Conservation (phyloP, 208 protist species). For the Balamuthia mandrillaris region DNA sequence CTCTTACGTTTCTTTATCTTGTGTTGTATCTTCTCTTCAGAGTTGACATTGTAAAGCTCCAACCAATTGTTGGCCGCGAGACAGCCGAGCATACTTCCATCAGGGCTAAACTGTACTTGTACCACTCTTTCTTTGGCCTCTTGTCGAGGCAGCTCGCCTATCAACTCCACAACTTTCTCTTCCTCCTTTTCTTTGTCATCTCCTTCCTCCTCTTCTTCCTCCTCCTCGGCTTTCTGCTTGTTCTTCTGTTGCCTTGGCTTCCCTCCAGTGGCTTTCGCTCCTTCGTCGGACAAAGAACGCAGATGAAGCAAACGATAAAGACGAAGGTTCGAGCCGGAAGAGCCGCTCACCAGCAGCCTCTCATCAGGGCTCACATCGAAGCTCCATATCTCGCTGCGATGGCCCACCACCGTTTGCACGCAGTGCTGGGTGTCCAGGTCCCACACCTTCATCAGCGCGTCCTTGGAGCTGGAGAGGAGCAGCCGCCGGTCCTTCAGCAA, state of each 20-base stretch:
- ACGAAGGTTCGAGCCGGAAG: no score
- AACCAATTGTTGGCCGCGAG: conserved; percentile 52
- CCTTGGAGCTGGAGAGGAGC: conserved; percentile 68
- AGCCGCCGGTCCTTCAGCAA: conserved; percentile 49
- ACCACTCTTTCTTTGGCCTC: conserved; percentile 35
- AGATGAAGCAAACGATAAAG: no score
- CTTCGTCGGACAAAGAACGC: conserved; percentile 27
- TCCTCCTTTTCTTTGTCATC: no score
- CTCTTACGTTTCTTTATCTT: conserved; percentile 31
- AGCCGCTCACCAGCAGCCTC: conserved; percentile 21
- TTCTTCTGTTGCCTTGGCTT: no score
- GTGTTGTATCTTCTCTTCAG: conserved; percentile 42
- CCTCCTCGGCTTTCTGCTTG: neutral
- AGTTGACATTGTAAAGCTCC: conserved; percentile 57
- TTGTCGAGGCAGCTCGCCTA: neutral
- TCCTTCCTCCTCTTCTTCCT: neutral
- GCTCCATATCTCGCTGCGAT: conserved; percentile 70
- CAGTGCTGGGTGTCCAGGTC: conserved; percentile 78
- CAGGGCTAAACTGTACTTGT: neutral
- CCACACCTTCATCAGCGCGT: conserved; percentile 77
- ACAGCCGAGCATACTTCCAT: conserved; percentile 12
- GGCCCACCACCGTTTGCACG: conserved; percentile 74
- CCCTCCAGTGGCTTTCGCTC: neutral
- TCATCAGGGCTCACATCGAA: neutral
- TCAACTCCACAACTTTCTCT: conserved; percentile 9